Evolutionary conservation across 306 rosid species (phyloP).

Genomic region (Vicia faba): DNA sequence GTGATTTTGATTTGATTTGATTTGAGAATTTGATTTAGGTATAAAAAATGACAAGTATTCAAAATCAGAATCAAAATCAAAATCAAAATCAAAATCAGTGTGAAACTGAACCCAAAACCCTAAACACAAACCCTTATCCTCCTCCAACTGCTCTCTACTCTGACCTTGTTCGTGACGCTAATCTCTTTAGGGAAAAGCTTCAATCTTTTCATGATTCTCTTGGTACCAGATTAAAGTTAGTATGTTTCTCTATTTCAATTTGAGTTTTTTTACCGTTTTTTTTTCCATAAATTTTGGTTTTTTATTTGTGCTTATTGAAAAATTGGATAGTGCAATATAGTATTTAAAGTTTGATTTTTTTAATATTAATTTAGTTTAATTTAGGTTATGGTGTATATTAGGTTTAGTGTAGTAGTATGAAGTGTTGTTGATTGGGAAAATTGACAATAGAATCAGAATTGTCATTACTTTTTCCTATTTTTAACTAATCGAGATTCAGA

Average conservation of each 20-base stretch:
- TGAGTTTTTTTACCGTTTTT: not conserved
- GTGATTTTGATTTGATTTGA: not conserved
- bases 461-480: slow-evolving; percentile 1
- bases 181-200: slow-evolving; percentile 67
- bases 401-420: not conserved
- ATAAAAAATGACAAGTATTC: slow-evolving; percentile 11
- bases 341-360: not conserved
- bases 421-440: slow-evolving; percentile 20
- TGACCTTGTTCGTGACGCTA: slow-evolving; percentile 53
- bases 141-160: slow-evolving; percentile 58
- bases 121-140: slow-evolving; percentile 49
- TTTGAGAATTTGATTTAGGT: too few relatives aligned
- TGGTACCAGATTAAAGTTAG: slow-evolving; percentile 59
- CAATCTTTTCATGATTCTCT: slow-evolving; percentile 61
- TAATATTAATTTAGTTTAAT: not conserved
- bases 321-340: not conserved
- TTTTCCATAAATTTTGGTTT: not conserved
- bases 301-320: slow-evolving; percentile 1
- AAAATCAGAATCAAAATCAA: not conserved
- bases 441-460: slow-evolving; percentile 10
- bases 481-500: not conserved
- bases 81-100: not conserved
- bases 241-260: slow-evolving; percentile 1
- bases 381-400: slow-evolving; percentile 20
- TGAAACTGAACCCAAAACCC: slow-evolving; percentile 15